A percentile compares a stretch with the other conserved stretches of the same genome.
These are phyloP conservation scores for Fusarium secorum DNA, from an alignment of 2,329 filamentous ascomycete species.

Conservation along the genomic window DNA sequence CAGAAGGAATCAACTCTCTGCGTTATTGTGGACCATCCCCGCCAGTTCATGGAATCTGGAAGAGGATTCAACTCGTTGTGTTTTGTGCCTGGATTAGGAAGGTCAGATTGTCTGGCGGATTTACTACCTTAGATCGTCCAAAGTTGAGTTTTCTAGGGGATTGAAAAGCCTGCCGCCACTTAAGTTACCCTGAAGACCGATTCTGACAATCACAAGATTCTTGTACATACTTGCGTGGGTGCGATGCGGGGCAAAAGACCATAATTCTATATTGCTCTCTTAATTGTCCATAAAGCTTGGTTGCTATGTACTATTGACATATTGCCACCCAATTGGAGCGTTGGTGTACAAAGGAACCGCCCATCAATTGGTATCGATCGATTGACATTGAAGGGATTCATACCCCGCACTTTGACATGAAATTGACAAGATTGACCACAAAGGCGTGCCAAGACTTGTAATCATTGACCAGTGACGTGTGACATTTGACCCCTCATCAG, in stretches of 20 bases:
- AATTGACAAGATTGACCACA: not conserved
- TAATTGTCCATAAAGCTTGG: too few species aligned
- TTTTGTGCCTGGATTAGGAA: not conserved
- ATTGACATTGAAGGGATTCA: too few species aligned
- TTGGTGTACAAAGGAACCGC: not conserved
- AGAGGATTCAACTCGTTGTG: not conserved
- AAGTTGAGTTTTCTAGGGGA: not conserved
- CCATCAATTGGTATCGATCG: too few species aligned
- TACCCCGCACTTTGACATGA: not conserved
- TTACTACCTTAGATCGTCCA: not conserved
- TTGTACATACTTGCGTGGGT: accelerated
- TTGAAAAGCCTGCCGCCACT: not conserved
- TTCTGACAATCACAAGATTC: too few species aligned
- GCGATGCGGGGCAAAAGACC: not conserved
- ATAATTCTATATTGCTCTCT: not conserved
- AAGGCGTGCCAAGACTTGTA: not conserved
- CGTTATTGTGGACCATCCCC: not conserved
- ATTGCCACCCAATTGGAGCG: not conserved
- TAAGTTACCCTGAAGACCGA: not conserved
- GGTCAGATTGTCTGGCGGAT: not conserved
- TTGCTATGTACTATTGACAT: not conserved
- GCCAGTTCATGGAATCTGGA: not conserved
- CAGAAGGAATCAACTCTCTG: not conserved
- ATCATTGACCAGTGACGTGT: not conserved
- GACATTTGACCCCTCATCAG: not conserved